Evolutionary conservation across 2,329 filamentous ascomycete genomes (phyloP), one percentile per base, ranked within the genome.

Genomic region (Chaetothyriales sp.): DNA sequence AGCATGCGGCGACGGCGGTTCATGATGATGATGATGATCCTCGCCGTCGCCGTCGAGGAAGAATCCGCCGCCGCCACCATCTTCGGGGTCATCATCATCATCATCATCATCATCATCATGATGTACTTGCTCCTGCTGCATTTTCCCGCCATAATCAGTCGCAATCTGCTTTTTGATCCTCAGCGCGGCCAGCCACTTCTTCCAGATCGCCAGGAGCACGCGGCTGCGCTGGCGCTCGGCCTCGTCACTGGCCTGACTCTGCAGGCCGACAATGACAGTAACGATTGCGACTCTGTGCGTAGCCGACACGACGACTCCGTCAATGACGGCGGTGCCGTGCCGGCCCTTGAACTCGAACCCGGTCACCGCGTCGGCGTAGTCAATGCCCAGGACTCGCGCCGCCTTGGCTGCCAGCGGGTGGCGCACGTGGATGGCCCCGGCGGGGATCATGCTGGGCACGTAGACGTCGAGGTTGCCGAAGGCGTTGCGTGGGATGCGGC

Each of bases 331-430:
- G 2, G 87, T 95, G 15, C 90, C 90, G 51, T 86, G 81, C 2
- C 86, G 79, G 0, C 88, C 88, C 62, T 80, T 82, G 68, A 96
- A 98, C 39, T 83, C 75, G 61, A 96, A 98, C 0, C 90, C 90
- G 0, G 83, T 92, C 4, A 98, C 79, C 0, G 92, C 92, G 28
- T 90, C 86, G 2, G 86, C 86, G 64, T 84, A 94, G 66, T 96
- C 88, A 18, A 96, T 75, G 0, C 81, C 81, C 1, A 95, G 66
- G 22, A 81, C 66, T 54, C 81, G 78, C 10, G 69, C 66, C n/a
- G 72, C 79, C 7, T 78, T 77, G 9, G 69, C 61, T 2, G 79
- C 79, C 5, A 81, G 55, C 12, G 71, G 65, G 54, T 77, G 71
- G 48, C 68, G 69, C 25, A 83, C 67, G 56, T 82, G 78, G 12